Evolutionary conservation across 768 basidiomycete species (phyloP), one percentile per base, ranked within the genome.

Genomic region (Mycena sanguinolenta): DNA sequence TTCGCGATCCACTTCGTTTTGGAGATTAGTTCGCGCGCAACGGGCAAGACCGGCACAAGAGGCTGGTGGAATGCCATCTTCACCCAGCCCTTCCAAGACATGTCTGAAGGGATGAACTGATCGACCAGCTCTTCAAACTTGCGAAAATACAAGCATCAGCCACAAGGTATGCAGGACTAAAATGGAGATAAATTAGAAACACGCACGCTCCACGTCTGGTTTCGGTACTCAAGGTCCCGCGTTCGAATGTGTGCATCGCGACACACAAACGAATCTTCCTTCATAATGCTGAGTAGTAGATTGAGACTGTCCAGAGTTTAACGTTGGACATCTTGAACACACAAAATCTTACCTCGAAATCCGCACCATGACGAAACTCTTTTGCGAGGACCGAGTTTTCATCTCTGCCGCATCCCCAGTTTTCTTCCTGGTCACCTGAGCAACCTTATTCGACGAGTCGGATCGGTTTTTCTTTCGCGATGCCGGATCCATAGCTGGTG

Each of bases 51-150:
- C 28, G 92, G 92, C 3, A 94, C 84, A 16, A 94, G 82, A 27
- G 92, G 92, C 74, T 94, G 93, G 65, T 93, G 90, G 80, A 94
- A 92, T 17, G 91, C 93, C 86, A 94, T 92, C 75, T 91, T 92
- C 38, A 94, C 86, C 93, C 93, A 94, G 19, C 92, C 92, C 77
- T 87, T 88, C 92, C 92, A 94, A 55, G 87, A 90, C 79, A 89
- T 90, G 74, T 92, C 89, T 4, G 91, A 91, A 4, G 93, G 93
- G 66, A 94, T 89, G 76, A 94, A 94, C 73, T 94, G 91, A 73
- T 91, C 89, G 17, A 92, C 91, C 53, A 94, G 74, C 70, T 94
- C 92, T 78, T 94, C 93, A 70, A 94, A 93, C 93, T 94, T 19
- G 4, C 8, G 71, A 55, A 58, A 21, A 54, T 16, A 39, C 28